Evolutionary conservation across 768 basidiomycete species (phyloP), one percentile per base, ranked within the genome.

Genomic region (Hypholoma sublateritium): DNA sequence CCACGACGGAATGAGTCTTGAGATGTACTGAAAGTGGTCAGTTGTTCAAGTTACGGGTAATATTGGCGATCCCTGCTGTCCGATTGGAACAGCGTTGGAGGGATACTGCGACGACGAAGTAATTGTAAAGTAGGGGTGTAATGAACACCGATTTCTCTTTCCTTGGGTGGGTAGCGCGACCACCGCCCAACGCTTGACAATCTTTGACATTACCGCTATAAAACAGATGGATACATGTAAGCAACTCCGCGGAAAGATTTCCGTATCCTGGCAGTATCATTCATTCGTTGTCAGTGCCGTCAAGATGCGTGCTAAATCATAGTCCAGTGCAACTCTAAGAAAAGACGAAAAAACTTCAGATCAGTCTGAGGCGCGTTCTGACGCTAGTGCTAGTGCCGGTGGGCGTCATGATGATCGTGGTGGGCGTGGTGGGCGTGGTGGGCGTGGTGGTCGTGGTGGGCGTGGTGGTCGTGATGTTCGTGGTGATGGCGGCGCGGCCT

Each of bases 1-100:
- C 61, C 72, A 93, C 68, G 91, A 95, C 66, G 93, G 93, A 43
- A 93, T 92, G 91, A 93, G 90, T 69, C 76, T 95, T 70, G 93
- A 95, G 78, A 86, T 95, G 91, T 92, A 94, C 74, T 95, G 43
- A 45, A n/a, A 2, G 19, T 46, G 14, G 42, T 7, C n/a, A 25
- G 46, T 47, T 47, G 12, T 16, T 28, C 46, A 22, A 11, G 46
- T 5, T 5, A n/a, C 36, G 43, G 42, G 16, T 53, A 43, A 22
- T 39, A 14, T 22, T 48, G n/a, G 16, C 5, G 28, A n/a, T 48
- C 13, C 11, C 28, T 25, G 32, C 11, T 32, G 12, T 51, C 24
- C 16, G 22, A 22, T 37, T 25, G 21, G 34, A 41, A 14, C 9
- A 2, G 35, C 24, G 37, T 2, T 14, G 50, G 50, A 7, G 19